Evolutionary conservation across 2,329 filamentous ascomycete genomes (phyloP), one percentile per base, ranked within the genome.

Genomic region (Penicillium sp.): DNA sequence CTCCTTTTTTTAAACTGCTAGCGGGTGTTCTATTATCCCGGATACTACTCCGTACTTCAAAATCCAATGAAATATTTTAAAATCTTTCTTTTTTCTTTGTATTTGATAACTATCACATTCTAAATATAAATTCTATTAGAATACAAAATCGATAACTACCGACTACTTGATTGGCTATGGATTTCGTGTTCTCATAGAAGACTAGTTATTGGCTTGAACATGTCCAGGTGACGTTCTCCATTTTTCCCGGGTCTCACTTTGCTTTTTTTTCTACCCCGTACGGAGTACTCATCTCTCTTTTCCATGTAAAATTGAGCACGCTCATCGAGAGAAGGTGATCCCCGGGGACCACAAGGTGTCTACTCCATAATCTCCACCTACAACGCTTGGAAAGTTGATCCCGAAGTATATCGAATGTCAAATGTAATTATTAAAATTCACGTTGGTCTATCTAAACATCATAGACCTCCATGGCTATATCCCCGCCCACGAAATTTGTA

Each of bases 1-100:
- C 55, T 63, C 39, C 45, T 43, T 43, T 27, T 46, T 40, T 38
- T 11, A 48, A 39, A 40, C 51, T 29, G 15, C 39, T 56, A 55
- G 53, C 57, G 50, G 58, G 57, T 56, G 48, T 40, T 62, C 16
- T 33, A 45, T 59, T 48, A 29, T 54, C 38, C 46, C 33, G 10
- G 31, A 43, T 50, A 51, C 21, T 36, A 50, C 27, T 56, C 41
- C 23, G 40, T 36, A 50, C 27, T 56, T 46, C 23, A 48, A 27
- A 53, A 33, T 48, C 19, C 27, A 31, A 9, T 46, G 43, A 41
- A 29, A 25, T 52, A 31, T 34, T 33, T 34, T 16, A 3, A 25
- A 27, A 29, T 39, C 11, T 19, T 19, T 13, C 6, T 33, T 33
- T 33, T 15, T 5, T 15, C 29, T 6, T 31, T 46, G 11, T 33